Base-by-base conservation (phyloP, 129 eudicot genomes). In the Heracleum sosnowskyi region DNA sequence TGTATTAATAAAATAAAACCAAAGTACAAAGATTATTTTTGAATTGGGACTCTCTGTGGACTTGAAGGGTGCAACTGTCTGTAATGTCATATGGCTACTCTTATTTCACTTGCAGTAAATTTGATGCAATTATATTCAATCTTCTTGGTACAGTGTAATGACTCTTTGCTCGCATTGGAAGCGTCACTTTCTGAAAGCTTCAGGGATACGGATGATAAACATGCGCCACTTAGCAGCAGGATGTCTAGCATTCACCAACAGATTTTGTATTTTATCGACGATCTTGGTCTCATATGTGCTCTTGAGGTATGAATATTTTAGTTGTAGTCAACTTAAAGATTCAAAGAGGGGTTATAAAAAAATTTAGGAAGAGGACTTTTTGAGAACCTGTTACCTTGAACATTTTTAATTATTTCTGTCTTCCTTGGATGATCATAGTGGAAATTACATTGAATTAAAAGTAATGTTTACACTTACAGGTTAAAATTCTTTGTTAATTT, bases 201-300 rank as follows among this genome's bases (percentile, higher is more conserved):
- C 76, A 74, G 73, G 79, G 89, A 90, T 71, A 66, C 73, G 1
- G 78, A 84, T 33, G 90, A 88, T 82, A 84, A 81, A 75, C 82
- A 69, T 45, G 81, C 79, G 69, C 16, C 68, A 76, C 42, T 90
- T 29, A 74, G 82, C 51, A 86, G 84, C 78, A 84, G 79, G 82
- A 41, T 92, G 49, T 78, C 87, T 7, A 79, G 74, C 79, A 89
- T 87, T 75, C 81, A 87, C 62, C 74, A 84, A 39, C 77, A 82
- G 81, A 83, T 92, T 68, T 4, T 88, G 76, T 88, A 85, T 81
- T 92, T 92, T 86, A 85, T 92, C 70, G 96, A 90, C 36, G 84
- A 90, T 81, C 87, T 92, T 35, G 97, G 97, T 26, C 90, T 87
- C 53, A 45, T 90, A 39, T 90, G 97, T 85, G 88, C 96, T 77